Evolutionary conservation across 495 filamentous ascomycete species (phyloP).

Genomic region (Ascodesmis nigricans): DNA sequence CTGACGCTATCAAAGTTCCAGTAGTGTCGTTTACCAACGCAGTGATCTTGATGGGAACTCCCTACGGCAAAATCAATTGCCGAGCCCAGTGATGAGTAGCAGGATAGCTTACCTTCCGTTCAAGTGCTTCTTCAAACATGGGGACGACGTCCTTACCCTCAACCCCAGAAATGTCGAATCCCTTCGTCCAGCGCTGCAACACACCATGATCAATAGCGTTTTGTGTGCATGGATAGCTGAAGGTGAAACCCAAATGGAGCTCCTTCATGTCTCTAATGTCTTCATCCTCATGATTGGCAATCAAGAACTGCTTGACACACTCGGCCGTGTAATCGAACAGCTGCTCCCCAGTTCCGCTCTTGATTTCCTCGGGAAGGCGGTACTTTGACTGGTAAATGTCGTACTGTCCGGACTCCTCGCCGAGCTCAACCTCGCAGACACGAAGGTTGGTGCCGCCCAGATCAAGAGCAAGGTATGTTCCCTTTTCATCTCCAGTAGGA

Average conservation of each 20-base stretch:
- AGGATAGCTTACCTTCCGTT: slow-evolving; percentile 38
- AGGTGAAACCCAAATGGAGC: slow-evolving; percentile 85
- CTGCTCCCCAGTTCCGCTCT: slow-evolving; percentile 72
- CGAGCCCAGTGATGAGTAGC: background rate
- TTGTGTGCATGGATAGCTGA: slow-evolving; percentile 93
- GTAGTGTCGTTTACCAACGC: slow-evolving; percentile 97
- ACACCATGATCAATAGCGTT: slow-evolving; percentile 91
- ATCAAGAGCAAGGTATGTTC: slow-evolving; percentile 81
- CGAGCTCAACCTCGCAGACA: slow-evolving; percentile 87
- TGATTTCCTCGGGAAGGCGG: slow-evolving; percentile 85
- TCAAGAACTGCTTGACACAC: slow-evolving; percentile 86
- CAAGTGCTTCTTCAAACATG: slow-evolving; percentile 65
- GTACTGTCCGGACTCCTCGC: slow-evolving; percentile 80
- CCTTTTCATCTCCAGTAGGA: slow-evolving; percentile 71
- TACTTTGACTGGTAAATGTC: slow-evolving; percentile 99
- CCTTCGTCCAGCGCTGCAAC: slow-evolving; percentile 95
- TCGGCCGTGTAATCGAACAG: slow-evolving; percentile 97
- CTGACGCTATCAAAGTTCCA: slow-evolving; percentile 93
- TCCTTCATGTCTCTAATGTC: slow-evolving; percentile 37
- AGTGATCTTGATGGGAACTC: slow-evolving; percentile 76
- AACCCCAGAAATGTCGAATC: slow-evolving; percentile 91
- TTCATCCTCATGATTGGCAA: slow-evolving; percentile 58
- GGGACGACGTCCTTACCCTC: slow-evolving; percentile 91
- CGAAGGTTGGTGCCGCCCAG: slow-evolving; percentile 98
- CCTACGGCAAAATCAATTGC: slow-evolving; percentile 26